phyloP scores from a whole-genome alignment of 2,329 filamentous ascomycete species.

The Xylaria digitata region DNA sequence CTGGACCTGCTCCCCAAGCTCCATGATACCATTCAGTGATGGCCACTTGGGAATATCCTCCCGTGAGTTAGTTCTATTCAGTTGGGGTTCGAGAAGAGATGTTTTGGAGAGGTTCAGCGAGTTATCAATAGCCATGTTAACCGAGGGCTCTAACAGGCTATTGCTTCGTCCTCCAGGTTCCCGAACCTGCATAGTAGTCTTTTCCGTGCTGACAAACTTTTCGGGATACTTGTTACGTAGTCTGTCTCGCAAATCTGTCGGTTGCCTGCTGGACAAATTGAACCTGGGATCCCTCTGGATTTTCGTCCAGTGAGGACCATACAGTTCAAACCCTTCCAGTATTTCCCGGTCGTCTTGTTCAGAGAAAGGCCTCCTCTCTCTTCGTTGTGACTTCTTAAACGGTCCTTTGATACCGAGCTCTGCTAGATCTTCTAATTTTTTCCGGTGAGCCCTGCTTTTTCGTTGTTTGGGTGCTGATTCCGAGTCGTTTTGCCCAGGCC shows the following conservation, averaged over 20 bases:
- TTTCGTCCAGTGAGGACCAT: slow-evolving; percentile 73
- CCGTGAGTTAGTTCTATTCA: slow-evolving; percentile 56
- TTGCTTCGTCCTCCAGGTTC: slow-evolving; percentile 54
- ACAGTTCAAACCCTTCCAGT: slow-evolving; percentile 67
- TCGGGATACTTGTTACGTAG: slow-evolving; percentile 72
- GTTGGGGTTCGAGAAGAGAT: slow-evolving; percentile 54
- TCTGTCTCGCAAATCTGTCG: slow-evolving; percentile 72
- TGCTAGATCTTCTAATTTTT: slow-evolving; percentile 66
- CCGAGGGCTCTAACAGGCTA: slow-evolving; percentile 62
- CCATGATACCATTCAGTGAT: slow-evolving; percentile 47
- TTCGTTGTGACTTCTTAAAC: slow-evolving; percentile 70
- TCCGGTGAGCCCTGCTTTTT: slow-evolving; percentile 66
- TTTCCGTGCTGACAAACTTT: slow-evolving; percentile 67
- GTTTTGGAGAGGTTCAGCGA: slow-evolving; percentile 55
- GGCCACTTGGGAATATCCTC: slow-evolving; percentile 62
- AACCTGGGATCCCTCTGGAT: slow-evolving; percentile 71
- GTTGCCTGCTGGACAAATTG: slow-evolving; percentile 67
- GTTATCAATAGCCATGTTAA: slow-evolving; percentile 62
- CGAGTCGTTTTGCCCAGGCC: slow-evolving; percentile 48
- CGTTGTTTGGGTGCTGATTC: slow-evolving; percentile 57
- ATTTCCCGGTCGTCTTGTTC: slow-evolving; percentile 73
- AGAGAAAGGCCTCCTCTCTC: slow-evolving; percentile 70
- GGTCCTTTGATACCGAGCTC: slow-evolving; percentile 70
- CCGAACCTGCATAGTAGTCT: slow-evolving; percentile 61
- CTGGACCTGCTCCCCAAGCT: slow-evolving; percentile 51